Evolutionary conservation across 768 basidiomycete species (phyloP).

Genomic region (Suillus brevipes): DNA sequence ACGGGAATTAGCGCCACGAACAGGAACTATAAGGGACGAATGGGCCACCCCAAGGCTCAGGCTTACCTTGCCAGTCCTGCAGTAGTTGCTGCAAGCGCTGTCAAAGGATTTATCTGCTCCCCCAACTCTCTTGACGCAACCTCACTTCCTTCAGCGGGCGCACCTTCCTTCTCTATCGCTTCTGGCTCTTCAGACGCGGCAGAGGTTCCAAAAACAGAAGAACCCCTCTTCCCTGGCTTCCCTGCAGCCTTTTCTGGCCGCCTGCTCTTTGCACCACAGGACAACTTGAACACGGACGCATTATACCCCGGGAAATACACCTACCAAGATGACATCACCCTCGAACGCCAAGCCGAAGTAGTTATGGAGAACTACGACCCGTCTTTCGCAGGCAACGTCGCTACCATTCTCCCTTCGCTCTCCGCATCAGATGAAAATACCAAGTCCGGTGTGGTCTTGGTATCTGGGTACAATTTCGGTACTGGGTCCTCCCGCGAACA

Average conservation of each 20-base stretch:
- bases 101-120: constrained; percentile 87
- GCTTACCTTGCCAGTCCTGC: constrained; percentile 97
- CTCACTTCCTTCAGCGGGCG: constrained; percentile 47
- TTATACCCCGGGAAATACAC: constrained; percentile 99
- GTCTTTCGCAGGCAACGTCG: constrained; percentile 71
- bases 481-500: constrained; percentile 98
- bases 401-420: constrained; percentile 38
- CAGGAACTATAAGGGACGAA: constrained; percentile 97
- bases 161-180: constrained; percentile 60
- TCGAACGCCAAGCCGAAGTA: constrained; percentile 88
- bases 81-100: constrained; percentile 94
- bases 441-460: constrained; percentile 73
- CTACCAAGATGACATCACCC: constrained; percentile 98
- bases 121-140: constrained; percentile 66
- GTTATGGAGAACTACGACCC: constrained; percentile 99
- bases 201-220: constrained; percentile 36
- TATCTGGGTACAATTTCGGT: constrained; percentile 97
- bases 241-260: constrained; percentile 80
- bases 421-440: constrained; percentile 24
- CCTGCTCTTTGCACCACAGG: constrained; percentile 91
- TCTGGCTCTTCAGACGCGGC: constrained; percentile 30
- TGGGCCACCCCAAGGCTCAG: constrained; percentile 93
- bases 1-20: constrained; percentile 98
- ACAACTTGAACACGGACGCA: constrained; percentile 97
- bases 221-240: constrained; percentile 79